Evolutionary conservation across 2,329 filamentous ascomycete species (phyloP).

Genomic region (Xylaria sp.): DNA sequence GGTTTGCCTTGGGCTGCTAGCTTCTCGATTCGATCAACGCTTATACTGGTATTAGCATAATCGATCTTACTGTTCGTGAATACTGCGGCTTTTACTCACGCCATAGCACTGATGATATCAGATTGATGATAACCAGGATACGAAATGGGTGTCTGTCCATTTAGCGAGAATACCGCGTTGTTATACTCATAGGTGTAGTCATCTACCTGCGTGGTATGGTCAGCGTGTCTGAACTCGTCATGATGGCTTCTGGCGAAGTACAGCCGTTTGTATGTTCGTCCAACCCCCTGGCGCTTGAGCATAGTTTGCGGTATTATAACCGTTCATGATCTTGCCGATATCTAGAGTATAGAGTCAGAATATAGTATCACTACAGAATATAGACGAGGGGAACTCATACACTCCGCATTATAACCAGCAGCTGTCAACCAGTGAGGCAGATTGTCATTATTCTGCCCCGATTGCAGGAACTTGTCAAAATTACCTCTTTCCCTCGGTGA

Average conservation of each 20-base stretch:
- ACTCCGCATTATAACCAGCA: conserved; percentile 35
- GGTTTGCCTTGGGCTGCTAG: conserved; percentile 27
- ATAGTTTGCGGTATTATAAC: conserved; percentile 36
- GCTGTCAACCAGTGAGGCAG: conserved; percentile 33
- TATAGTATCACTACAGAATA: neutral
- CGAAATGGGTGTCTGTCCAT: conserved; percentile 35
- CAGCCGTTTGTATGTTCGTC: conserved; percentile 23
- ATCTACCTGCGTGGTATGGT: conserved; percentile 25
- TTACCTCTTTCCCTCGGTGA: conserved; percentile 42
- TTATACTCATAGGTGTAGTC: conserved; percentile 36
- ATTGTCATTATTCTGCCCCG: conserved; percentile 39
- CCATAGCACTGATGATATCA: conserved; percentile 32
- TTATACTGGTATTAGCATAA: conserved; percentile 20
- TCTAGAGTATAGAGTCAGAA: conserved; percentile 24
- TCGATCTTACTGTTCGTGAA: neutral
- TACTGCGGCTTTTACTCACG: conserved; percentile 18
- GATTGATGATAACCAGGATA: conserved; percentile 37
- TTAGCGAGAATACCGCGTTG: conserved; percentile 29
- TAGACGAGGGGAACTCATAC: conserved; percentile 8
- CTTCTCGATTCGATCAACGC: conserved; percentile 36
- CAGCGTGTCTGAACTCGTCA: neutral
- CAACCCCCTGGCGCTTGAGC: conserved; percentile 23
- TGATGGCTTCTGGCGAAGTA: neutral
- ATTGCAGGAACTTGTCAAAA: conserved; percentile 57
- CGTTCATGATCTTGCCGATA: conserved; percentile 38